Conservation (phyloP, 352 stramenopile genomes). For the Blastocystis sp. region DNA sequence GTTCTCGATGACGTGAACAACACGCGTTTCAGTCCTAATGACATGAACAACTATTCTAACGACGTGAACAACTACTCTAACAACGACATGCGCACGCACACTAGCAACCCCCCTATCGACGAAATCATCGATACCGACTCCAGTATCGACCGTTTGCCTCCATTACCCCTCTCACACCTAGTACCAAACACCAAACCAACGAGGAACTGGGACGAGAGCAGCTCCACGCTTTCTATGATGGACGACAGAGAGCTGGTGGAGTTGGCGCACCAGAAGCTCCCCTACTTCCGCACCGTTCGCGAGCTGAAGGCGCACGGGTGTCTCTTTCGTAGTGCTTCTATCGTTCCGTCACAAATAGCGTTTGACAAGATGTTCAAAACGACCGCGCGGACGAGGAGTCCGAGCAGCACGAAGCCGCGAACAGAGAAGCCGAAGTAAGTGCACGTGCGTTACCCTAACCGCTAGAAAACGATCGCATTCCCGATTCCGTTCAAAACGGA, state of each 20-base stretch:
- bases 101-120: not conserved
- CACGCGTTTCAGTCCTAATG: too few species aligned
- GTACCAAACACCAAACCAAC: not conserved
- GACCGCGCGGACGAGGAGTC: not conserved
- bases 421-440: not conserved
- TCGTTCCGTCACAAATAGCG: not conserved
- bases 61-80: too few species aligned
- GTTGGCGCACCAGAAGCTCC: conserved; percentile 23
- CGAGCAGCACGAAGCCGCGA: not conserved
- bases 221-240: not conserved
- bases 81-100: too few species aligned
- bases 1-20: too few species aligned
- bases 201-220: not conserved
- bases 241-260: conserved; percentile 2
- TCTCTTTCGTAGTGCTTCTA: conserved; percentile 3
- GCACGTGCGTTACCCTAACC: not conserved
- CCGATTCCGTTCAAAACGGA: not conserved
- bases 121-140: not conserved
- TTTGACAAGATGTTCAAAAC: conserved; percentile 61
- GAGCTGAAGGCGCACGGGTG: conserved; percentile 9
- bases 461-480: not conserved
- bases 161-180: not conserved
- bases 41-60: too few species aligned
- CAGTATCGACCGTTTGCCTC: not conserved
- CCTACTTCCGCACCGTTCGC: conserved; percentile 35